phyloP scores from a whole-genome alignment of 768 basidiomycete species.

The Leccinellum luteum region DNA sequence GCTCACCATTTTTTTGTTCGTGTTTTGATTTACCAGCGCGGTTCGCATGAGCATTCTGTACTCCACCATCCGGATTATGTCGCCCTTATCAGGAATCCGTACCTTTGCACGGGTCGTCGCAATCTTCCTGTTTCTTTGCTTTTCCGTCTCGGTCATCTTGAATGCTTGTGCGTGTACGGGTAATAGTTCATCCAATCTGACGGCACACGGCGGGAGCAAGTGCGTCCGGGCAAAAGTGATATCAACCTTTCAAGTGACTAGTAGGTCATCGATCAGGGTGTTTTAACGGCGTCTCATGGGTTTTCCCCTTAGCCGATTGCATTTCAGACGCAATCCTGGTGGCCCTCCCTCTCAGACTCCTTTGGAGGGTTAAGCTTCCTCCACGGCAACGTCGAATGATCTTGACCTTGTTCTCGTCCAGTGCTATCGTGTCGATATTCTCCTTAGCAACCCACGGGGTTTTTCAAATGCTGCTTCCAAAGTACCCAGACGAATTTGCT shows the following conservation, averaged over 20 bases:
- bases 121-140: not conserved
- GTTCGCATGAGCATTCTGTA: not conserved
- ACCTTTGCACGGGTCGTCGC: not conserved
- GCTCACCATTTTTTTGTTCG: not conserved
- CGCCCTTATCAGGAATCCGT: not conserved
- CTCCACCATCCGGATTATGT: not conserved
- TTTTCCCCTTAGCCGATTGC: not conserved
- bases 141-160: not conserved
- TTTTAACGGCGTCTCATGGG: not conserved
- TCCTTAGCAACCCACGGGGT: not conserved
- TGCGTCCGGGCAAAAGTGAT: not conserved
- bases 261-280: not conserved
- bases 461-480: not conserved
- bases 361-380: slow-evolving; percentile 17
- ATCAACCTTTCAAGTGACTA: not conserved
- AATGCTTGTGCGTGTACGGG: not conserved
- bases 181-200: not conserved
- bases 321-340: not conserved
- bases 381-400: slow-evolving; percentile 15
- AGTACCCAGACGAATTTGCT: not conserved
- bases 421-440: slow-evolving; percentile 3
- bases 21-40: not conserved
- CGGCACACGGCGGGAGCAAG: not conserved
- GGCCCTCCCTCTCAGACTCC: not conserved
- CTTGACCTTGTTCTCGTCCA: slow-evolving; percentile 12